Conservation (phyloP, 345 rosid species). For the Lenwebbia sp. region DNA sequence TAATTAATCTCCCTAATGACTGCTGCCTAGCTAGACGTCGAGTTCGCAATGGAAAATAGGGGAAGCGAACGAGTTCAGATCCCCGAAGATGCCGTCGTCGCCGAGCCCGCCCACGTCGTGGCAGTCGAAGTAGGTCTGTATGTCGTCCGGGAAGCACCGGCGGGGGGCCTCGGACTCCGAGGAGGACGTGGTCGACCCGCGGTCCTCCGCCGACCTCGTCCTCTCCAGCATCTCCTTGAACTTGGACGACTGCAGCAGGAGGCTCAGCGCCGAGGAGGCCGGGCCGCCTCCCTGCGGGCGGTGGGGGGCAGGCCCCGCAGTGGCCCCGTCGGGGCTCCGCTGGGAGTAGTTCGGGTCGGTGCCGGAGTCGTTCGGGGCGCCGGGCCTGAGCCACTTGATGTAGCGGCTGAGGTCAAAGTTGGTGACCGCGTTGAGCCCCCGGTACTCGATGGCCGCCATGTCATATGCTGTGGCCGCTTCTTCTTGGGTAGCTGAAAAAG, state of each 20-base stretch:
- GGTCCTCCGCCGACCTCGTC: constrained; percentile 18
- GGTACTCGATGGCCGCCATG: constrained; percentile 81
- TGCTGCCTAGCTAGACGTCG: neutral
- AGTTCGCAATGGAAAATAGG: constrained; percentile 19
- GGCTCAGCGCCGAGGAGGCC: constrained; percentile 30
- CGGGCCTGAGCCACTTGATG: constrained; percentile 21
- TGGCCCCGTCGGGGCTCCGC: neutral
- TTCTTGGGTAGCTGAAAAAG: constrained; percentile 65
- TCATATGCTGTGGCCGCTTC: constrained; percentile 95
- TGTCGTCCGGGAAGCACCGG: constrained; percentile 35
- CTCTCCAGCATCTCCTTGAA: constrained; percentile 49
- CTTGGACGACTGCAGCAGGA: constrained; percentile 37
- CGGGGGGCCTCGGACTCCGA: constrained; percentile 15
- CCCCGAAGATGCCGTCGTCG: constrained; percentile 27
- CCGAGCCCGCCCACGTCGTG: constrained; percentile 14
- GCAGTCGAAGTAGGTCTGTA: constrained; percentile 30
- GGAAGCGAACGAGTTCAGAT: constrained; percentile 15
- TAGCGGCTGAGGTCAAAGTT: constrained; percentile 87
- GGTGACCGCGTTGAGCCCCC: constrained; percentile 92
- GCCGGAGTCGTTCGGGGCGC: neutral
- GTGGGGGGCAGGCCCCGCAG: neutral
- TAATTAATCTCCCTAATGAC: neutral
- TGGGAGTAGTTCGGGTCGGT: neutral
- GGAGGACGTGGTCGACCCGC: constrained; percentile 5
- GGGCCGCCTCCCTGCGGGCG: neutral